Percentiles rank a stretch among this genome's conserved stretches.
These are phyloP conservation scores for Zygoascus hellenicus DNA, from an alignment of 1,139 yeast genomes.

Conservation along the genomic window DNA sequence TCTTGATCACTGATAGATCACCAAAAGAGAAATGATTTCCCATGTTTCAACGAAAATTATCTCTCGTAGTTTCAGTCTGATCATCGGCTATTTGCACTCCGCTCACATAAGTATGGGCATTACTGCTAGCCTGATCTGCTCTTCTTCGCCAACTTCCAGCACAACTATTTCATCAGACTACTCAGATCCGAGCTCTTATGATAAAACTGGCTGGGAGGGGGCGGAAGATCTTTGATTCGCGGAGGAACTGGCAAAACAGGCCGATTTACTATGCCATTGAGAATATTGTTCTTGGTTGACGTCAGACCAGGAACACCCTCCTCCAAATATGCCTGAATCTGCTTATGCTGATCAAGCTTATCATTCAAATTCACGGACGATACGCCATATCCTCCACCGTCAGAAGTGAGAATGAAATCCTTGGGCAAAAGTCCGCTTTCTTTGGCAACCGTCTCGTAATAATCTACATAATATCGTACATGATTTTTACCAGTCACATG, in stretches of 20 bases:
- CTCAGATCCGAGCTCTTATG: constrained; percentile 6
- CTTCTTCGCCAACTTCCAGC: too few species aligned
- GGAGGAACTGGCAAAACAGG: constrained; percentile 8
- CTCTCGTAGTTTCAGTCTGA: too few species aligned
- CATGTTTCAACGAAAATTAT: too few species aligned
- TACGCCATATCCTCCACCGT: constrained; percentile 5
- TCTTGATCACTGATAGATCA: too few species aligned
- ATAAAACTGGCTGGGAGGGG: constrained; percentile 7
- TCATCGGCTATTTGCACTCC: too few species aligned
- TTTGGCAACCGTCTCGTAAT: constrained; percentile 46
- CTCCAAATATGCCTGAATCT: constrained; percentile 6
- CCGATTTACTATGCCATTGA: constrained; percentile 6
- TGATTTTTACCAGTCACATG: constrained; percentile 81
- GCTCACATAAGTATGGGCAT: too few species aligned
- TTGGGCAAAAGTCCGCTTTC: constrained; percentile 6
- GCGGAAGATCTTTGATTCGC: constrained; percentile 1
- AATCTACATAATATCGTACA: constrained; percentile 65
- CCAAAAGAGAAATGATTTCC: too few species aligned
- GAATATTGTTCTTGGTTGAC: constrained; percentile 1
- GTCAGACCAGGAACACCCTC: constrained; percentile 10
- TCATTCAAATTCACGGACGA: background rate
- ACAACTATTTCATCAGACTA: background rate
- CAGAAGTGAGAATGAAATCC: constrained; percentile 10
- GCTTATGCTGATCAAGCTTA: constrained; percentile 6
- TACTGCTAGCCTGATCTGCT: too few species aligned